Conservation (phyloP, 257 asterid species). For the Pogostemon cablin region DNA sequence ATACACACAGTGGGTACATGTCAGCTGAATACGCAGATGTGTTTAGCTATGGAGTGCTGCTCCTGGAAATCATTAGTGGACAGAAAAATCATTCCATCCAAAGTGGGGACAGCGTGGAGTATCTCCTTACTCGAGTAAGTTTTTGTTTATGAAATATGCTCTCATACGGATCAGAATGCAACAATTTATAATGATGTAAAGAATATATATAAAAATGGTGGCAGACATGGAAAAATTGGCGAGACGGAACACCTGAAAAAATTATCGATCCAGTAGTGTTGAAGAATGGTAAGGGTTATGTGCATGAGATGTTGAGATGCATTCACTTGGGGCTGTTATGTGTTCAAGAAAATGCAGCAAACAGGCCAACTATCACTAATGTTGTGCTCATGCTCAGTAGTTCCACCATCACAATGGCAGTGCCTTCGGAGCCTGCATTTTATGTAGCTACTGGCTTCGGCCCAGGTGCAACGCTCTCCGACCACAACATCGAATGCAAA, state of each 20-base stretch:
- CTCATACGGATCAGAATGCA: too few relatives aligned
- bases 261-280: conserved; percentile 33
- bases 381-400: conserved; percentile 40
- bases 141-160: too few relatives aligned
- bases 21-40: conserved; percentile 56
- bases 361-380: conserved; percentile 43
- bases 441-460: not conserved
- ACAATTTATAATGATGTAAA: too few relatives aligned
- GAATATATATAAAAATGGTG: too few relatives aligned
- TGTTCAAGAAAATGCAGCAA: conserved; percentile 34
- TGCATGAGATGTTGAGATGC: conserved; percentile 35
- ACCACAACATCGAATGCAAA: too few relatives aligned
- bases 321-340: conserved; percentile 43
- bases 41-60: conserved; percentile 51
- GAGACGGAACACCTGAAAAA: conserved; percentile 25
- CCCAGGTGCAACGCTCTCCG: too few relatives aligned
- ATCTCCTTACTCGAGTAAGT: conserved; percentile 50
- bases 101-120: conserved; percentile 28
- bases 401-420: conserved; percentile 22
- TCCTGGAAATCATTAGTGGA: conserved; percentile 55
- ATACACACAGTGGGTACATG: conserved; percentile 53
- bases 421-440: conserved; percentile 42
- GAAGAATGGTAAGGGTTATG: conserved; percentile 19
- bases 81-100: conserved; percentile 27
- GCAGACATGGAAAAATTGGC: conserved; percentile 46